Base-by-base conservation (phyloP, 1,284 basidiomycete genomes). In the Irpex rosettiformis region DNA sequence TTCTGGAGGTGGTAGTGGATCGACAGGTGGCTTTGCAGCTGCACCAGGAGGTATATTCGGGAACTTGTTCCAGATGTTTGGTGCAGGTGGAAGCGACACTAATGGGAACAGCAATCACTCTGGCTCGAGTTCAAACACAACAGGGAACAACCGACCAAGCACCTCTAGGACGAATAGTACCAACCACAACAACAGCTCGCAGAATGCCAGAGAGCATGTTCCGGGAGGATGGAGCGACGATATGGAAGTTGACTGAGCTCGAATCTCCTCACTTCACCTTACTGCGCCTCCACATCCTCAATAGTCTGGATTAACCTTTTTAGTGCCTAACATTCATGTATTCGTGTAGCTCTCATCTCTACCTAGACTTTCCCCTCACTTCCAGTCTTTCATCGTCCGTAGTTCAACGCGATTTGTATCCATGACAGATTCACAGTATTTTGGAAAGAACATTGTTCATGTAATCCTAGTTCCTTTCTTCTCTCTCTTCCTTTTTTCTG, bases 181-280 rank as follows among this genome's bases (percentile, higher is more conserved):
- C 51, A 49, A 30, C 28, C 7, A 13, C 27, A 37, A 49, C n/a
- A 33, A 8, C 3, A 43, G 40, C 43, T 28, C 16, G 22, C 55
- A 24, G n/a, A 3, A 30, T 21, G 16, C 16, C 18, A 5, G 4
- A 29, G 24, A 47, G 21, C 42, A 25, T 18, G 11, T 62, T 5
- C 61, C 61, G 1, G 61, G 61, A 0, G 52, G 56, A 24, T 62
- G 61, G 61, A 25, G 56, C 25, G 55, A 27, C 18, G 24, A 28
- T 28, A 33, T 33, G 30, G 48, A 57, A 16, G 56, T 62, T 27
- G 61, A 62, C 48, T 62, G 48, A 45, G 30, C 13, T 33, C 30
- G 6, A 6, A 33, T 33, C 30, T 33, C 30, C 30, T 33, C 5
- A 13, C 13, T 11, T 11, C 13, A 33, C 13, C 5, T 11, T 33